A percentile compares a stretch with the other conserved stretches of the same genome.
These are phyloP conservation scores for Trichoderma reesei DNA, from an alignment of 495 filamentous ascomycete genomes.

Conservation along the genomic window DNA sequence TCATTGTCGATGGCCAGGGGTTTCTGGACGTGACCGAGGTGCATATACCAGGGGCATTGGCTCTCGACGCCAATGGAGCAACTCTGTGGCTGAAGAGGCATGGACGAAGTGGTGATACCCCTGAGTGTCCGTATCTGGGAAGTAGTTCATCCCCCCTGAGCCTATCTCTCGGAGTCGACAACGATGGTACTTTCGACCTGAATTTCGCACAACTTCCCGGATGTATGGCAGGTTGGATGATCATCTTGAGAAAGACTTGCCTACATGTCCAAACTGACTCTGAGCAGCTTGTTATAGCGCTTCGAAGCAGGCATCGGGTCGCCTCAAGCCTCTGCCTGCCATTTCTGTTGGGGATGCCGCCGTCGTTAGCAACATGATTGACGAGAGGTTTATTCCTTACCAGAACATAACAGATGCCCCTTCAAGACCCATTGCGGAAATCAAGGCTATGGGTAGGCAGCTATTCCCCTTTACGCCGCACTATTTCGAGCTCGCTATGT, in stretches of 20 bases:
- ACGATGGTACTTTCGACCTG: neutral
- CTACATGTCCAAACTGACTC: neutral
- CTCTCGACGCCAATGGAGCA: slow-evolving; percentile 5
- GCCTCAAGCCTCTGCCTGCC: neutral
- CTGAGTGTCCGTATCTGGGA: neutral
- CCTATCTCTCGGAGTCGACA: neutral
- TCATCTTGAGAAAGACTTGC: neutral
- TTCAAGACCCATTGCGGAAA: neutral
- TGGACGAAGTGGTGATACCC: too few species aligned
- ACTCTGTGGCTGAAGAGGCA: neutral
- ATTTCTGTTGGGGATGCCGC: neutral
- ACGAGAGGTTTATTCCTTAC: neutral
- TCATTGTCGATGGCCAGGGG: slow-evolving; percentile 9
- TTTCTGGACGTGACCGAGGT: slow-evolving; percentile 12
- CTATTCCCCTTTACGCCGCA: slow-evolving; percentile 1
- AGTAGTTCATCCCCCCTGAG: neutral
- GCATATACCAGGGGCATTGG: neutral
- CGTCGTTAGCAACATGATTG: neutral
- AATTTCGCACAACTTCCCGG: neutral
- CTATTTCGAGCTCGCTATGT: slow-evolving; percentile 12
- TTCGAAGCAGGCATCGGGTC: neutral
- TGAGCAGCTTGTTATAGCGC: neutral
- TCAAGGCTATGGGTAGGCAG: neutral
- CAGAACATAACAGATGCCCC: neutral
- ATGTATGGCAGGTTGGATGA: neutral